Evolutionary conservation across 2,329 filamentous ascomycete genomes (phyloP).

Genomic region (Coleophoma cylindrospora): DNA sequence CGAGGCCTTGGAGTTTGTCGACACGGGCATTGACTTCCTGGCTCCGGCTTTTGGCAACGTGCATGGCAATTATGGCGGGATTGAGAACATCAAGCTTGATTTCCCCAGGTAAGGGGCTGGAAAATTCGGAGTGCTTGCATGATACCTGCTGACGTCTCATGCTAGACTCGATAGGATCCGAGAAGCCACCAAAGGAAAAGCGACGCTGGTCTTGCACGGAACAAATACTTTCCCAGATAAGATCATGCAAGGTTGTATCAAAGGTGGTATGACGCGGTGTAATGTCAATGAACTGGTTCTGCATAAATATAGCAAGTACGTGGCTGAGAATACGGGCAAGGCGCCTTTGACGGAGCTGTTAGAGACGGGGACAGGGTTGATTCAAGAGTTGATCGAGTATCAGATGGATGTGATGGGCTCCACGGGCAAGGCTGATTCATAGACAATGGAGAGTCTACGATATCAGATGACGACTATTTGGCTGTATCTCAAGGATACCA

Average conservation of each 20-base stretch:
- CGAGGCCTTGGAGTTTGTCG: slow-evolving; percentile 56
- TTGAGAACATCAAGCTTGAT: slow-evolving; percentile 35
- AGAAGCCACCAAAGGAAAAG: slow-evolving; percentile 30
- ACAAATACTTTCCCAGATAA: slow-evolving; percentile 48
- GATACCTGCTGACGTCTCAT: slow-evolving; percentile 8
- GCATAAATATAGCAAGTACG: slow-evolving; percentile 40
- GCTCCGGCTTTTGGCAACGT: slow-evolving; percentile 66
- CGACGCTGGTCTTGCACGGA: slow-evolving; percentile 47
- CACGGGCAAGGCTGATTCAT: slow-evolving; percentile 15
- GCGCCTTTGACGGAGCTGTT: slow-evolving; percentile 31
- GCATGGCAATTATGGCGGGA: slow-evolving; percentile 51
- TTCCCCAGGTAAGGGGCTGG: slow-evolving; percentile 35
- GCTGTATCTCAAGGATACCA: too few relatives aligned
- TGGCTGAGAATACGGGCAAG: slow-evolving; percentile 32
- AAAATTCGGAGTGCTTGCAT: background rate
- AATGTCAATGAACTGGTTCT: slow-evolving; percentile 55
- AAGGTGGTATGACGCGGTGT: slow-evolving; percentile 46
- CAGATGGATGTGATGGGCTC: slow-evolving; percentile 23
- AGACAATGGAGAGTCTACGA: background rate
- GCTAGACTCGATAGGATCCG: slow-evolving; percentile 34
- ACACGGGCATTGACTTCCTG: slow-evolving; percentile 62
- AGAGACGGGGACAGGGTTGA: slow-evolving; percentile 35
- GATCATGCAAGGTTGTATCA: slow-evolving; percentile 45
- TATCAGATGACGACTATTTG: too few relatives aligned
- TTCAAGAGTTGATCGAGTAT: slow-evolving; percentile 23